phyloP scores from a whole-genome alignment of 176 grass and related monocot species.

The Otatea glauca region DNA sequence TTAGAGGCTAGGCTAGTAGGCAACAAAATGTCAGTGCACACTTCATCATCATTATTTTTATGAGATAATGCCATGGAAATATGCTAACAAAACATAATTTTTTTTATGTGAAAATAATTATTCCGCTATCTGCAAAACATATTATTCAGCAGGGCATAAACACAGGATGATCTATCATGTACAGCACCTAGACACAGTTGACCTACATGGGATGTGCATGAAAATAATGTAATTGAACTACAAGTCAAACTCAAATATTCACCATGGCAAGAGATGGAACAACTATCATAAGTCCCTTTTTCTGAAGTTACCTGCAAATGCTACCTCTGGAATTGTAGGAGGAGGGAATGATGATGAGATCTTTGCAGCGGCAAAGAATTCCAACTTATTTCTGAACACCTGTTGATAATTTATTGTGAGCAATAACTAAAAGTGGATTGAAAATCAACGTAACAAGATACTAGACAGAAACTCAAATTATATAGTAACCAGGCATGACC shows the following conservation, averaged over 20 bases:
- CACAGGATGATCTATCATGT: neutral
- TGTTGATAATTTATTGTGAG: constrained; percentile 44
- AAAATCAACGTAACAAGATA: neutral
- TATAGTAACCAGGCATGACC: neutral
- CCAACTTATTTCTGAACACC: constrained; percentile 93
- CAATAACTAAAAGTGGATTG: neutral
- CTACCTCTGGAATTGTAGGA: constrained; percentile 86
- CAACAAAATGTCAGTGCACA: neutral
- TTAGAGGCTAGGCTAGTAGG: neutral
- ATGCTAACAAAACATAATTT: constrained; percentile 7
- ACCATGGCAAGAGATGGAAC: neutral
- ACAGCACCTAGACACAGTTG: neutral
- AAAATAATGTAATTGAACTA: neutral
- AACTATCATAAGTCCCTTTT: neutral
- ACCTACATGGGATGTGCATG: neutral
- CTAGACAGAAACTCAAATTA: neutral
- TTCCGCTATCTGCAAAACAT: neutral
- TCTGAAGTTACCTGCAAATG: constrained; percentile 80
- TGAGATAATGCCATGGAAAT: neutral
- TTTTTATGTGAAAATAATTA: neutral
- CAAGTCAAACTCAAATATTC: constrained; percentile 7
- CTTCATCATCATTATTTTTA: neutral
- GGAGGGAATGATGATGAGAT: constrained; percentile 87
- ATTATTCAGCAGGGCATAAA: neutral
- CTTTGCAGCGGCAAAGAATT: constrained; percentile 93